phyloP scores from a whole-genome alignment of 805 yeast species.

The Starmerella tilneyi region DNA sequence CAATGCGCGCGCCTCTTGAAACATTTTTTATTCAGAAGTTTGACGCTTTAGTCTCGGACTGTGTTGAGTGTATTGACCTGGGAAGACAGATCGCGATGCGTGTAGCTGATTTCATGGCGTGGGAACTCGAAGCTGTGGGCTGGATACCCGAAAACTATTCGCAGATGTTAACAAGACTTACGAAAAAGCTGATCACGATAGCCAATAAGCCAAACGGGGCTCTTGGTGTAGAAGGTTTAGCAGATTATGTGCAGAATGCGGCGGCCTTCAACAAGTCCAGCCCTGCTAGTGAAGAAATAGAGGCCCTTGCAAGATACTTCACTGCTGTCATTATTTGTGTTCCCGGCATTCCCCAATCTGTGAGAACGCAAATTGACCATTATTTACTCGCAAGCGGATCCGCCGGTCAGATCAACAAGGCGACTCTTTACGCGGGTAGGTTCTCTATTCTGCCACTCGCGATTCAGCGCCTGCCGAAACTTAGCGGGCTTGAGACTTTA shows the following conservation, averaged over 20 bases:
- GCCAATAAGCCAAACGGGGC: slow-evolving; percentile 27
- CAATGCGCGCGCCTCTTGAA: slow-evolving; percentile 12
- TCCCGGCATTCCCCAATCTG: slow-evolving; percentile 47
- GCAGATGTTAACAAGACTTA: slow-evolving; percentile 7
- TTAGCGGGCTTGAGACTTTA: slow-evolving; percentile 22
- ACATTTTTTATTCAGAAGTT: slow-evolving; percentile 17
- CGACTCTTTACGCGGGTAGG: slow-evolving; percentile 62
- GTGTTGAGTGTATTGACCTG: slow-evolving; percentile 20
- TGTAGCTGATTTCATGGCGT: slow-evolving; percentile 7
- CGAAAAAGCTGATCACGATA: slow-evolving; percentile 39
- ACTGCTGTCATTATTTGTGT: slow-evolving; percentile 39
- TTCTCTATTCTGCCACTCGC: slow-evolving; percentile 66
- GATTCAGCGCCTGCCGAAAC: slow-evolving; percentile 25
- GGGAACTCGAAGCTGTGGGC: slow-evolving; percentile 11
- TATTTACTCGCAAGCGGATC: slow-evolving; percentile 29
- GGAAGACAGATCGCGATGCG: slow-evolving; percentile 8
- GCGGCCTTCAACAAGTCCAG: slow-evolving; percentile 11
- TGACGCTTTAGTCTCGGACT: slow-evolving; percentile 17
- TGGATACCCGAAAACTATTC: slow-evolving; percentile 19
- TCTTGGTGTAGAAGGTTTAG: slow-evolving; percentile 29
- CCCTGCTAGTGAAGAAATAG: slow-evolving; percentile 27
- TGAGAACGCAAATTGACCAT: slow-evolving; percentile 48
- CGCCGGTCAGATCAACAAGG: slow-evolving; percentile 35
- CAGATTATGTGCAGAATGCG: slow-evolving; percentile 21
- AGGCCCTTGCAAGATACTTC: slow-evolving; percentile 39